Evolutionary conservation across 2,329 filamentous ascomycete species (phyloP), one percentile per base, ranked within the genome.

Genomic region (Tolypocladium amazonense): DNA sequence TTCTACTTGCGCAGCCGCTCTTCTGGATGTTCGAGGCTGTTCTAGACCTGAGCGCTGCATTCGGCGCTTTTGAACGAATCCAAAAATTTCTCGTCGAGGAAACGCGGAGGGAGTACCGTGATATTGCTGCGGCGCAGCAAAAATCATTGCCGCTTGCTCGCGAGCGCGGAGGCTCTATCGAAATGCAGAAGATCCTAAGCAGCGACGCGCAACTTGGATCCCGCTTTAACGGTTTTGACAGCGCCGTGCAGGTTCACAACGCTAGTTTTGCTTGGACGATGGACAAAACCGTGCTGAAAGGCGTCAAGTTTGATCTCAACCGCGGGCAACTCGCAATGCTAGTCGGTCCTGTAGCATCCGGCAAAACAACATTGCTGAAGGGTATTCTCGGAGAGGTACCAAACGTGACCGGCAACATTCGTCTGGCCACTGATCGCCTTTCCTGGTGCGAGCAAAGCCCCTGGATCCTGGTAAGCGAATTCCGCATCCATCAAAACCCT

Each of bases 341-440:
- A 0, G 66, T 77, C 12, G 77, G 77, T 0, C 76, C 77, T 1
- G 68, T 79, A 4, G 78, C 73, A 0, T 75, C 73, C 1, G 78
- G 78, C 0, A 80, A 80, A 62, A 77, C 73, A 0, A 75, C 77
- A 0, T 62, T 80, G 0, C 72, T 76, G 62, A 75, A 75, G 57
- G 71, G 71, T 0, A 64, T 80, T 0, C 65, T 76, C 0, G 72
- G 72, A 15, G 73, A 74, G 54, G 62, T 70, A 0, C 62, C 68
- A 2, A 43, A 62, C 3, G 58, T 57, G 2, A 59, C 58, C 1
- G 72, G 72, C 0, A 56, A 27, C 1, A 56, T 45, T 12, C 43
- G 8, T 25, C n/a, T 45, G 11, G 43, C 9, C 5, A 72, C 0
- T 2, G 39, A 59, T 4, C 55, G 56, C 1, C 57, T 71, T 12